A percentile compares a stretch with the other conserved stretches of the same genome.
Conservation (phyloP, 2,329 filamentous ascomycete species). For the Sporothrix euskadiensis region DNA sequence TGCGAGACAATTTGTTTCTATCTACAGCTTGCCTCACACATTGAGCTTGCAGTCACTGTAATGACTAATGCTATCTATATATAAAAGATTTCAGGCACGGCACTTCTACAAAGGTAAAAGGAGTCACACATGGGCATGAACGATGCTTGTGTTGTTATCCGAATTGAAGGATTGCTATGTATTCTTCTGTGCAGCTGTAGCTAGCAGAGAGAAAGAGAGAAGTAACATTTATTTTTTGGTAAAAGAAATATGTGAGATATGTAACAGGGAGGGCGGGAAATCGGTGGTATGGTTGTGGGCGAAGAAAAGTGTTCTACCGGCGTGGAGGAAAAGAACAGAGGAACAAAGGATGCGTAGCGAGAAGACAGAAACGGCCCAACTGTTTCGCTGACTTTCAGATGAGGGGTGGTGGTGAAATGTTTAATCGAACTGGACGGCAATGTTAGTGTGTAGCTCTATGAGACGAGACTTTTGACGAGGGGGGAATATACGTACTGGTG, state of each 20-base stretch:
- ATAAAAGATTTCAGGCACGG: too few relatives aligned
- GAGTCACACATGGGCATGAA: not conserved
- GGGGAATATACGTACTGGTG: constrained; percentile 53
- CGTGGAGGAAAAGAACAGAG: not conserved
- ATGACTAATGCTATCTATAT: too few relatives aligned
- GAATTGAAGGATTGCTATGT: not conserved
- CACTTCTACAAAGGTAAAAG: not conserved
- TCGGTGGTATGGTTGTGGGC: not conserved
- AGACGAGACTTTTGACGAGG: not conserved
- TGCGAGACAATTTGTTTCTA: too few relatives aligned
- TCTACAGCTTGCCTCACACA: not conserved
- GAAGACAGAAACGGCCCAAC: not conserved
- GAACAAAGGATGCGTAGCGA: not conserved
- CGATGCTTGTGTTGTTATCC: not conserved
- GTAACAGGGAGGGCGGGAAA: not conserved
- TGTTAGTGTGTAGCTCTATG: not conserved
- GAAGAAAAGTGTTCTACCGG: not conserved
- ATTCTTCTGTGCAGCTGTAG: not conserved
- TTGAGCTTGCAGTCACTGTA: too few relatives aligned
- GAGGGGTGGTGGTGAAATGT: not conserved
- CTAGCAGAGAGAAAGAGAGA: not conserved
- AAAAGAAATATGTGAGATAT: not conserved
- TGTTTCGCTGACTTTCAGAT: not conserved
- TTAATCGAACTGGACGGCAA: constrained; percentile 21
- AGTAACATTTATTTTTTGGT: not conserved